Base-by-base conservation (phyloP, 1,139 yeast genomes). In the Meyerozyma guilliermondii region DNA sequence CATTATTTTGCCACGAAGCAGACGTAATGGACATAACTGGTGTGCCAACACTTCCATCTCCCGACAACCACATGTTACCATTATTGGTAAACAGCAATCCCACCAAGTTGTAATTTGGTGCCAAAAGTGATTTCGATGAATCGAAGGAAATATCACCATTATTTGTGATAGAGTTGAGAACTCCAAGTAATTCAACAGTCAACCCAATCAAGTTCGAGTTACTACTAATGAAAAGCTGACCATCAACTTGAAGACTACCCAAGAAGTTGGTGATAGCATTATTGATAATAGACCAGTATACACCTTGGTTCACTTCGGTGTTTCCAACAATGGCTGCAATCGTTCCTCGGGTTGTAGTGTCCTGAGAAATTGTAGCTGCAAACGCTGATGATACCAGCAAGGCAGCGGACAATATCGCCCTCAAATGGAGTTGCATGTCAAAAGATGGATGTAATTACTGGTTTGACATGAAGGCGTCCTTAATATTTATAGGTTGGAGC, bases 251-350 rank as follows among this genome's bases (percentile, higher is more conserved):
- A 4, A 38, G 30, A 27, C 49, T 46, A 0, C 41, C 46, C 37
- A 52, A 35, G 10, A 41, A 29, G 20, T 28, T 35, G 8, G 35
- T 30, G 13, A 42, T 42, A 7, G 54, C 60, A 44, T 64, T 64
- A 48, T 65, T 54, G 41, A 65, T 49, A 29, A 66, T 59, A 20
- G 71, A 65, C 62, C 64, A 66, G 46, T 56, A 63, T 14, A 55
- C 66, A 39, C 62, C 65, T 9, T 55, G 52, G n/a, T 54, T 49
- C 40, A 67, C 53, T 7, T 48, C 50, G n/a, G 62, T 51, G 44
- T 55, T 62, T 14, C 63, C 66, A 40, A 60, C 50, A 26, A 46
- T 39, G 40, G 59, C 47, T 30, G 49, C 45, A 33, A 58, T 40
- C 16, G 60, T 46, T 24, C 63, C 65, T 23, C 48, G 45, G 9